Conservation (phyloP, 1,139 yeast genomes). For the Nakaseomyces nivariensis region DNA sequence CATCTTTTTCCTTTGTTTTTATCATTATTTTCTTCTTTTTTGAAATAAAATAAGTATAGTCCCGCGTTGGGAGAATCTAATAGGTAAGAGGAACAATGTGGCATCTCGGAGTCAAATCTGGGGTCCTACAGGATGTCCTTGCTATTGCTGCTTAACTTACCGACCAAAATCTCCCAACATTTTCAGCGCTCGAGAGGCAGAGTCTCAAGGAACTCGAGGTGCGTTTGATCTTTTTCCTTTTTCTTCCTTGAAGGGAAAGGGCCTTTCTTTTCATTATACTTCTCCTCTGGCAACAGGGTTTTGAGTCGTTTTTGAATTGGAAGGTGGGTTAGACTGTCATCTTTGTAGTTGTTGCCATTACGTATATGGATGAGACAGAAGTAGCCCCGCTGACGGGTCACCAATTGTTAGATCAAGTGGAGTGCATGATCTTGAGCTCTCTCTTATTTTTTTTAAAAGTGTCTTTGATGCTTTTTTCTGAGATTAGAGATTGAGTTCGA, state of each 20-base stretch:
- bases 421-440: conserved; percentile 57
- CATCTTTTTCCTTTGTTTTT: neutral
- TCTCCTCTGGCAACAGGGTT: conserved; percentile 42
- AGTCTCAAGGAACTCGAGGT: conserved; percentile 27
- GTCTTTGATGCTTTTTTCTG: too few relatives aligned
- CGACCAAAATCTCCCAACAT: conserved; percentile 36
- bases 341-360: conserved; percentile 28
- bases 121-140: conserved; percentile 16
- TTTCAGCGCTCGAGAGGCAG: conserved; percentile 61
- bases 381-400: conserved; percentile 83
- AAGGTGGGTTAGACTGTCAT: conserved; percentile 21
- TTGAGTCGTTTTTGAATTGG: conserved; percentile 38
- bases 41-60: conserved; percentile 29
- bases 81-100: conserved; percentile 20
- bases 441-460: conserved; percentile 12
- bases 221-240: conserved; percentile 5
- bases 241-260: neutral
- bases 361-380: conserved; percentile 49
- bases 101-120: conserved; percentile 18
- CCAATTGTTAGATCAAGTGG: conserved; percentile 37
- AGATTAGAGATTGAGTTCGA: conserved; percentile 44
- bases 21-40: neutral
- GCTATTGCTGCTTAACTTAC: conserved; percentile 29
- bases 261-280: conserved; percentile 12
- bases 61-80: conserved; percentile 37